Percentiles rank a stretch among this genome's conserved stretches.
These are phyloP conservation scores for Capsicum chinense DNA, from an alignment of 257 asterid genomes.

Conservation along the genomic window DNA sequence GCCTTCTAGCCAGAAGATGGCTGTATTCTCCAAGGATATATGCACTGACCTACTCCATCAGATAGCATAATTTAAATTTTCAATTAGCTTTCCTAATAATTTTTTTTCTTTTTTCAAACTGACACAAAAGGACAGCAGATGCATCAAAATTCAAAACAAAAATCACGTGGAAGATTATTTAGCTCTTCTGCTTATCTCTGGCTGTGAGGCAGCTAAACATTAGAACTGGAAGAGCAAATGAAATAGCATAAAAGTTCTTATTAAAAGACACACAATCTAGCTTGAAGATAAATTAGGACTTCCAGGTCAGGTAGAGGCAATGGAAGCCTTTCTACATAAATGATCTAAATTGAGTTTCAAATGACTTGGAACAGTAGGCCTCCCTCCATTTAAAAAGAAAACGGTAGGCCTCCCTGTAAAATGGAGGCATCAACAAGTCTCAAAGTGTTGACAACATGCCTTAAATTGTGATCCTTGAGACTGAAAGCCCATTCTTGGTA, in stretches of 20 bases:
- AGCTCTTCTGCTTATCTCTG: background rate
- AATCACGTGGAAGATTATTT: background rate
- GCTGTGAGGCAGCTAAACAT: slow-evolving; percentile 26
- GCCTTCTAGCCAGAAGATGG: slow-evolving; percentile 91
- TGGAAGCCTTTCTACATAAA: slow-evolving; percentile 6
- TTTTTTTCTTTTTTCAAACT: background rate
- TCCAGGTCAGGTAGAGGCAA: slow-evolving; percentile 5
- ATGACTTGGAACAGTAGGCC: slow-evolving; percentile 11
- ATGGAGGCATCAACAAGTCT: background rate
- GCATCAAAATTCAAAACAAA: slow-evolving; percentile 11
- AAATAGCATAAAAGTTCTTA: background rate
- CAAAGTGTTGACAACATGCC: slow-evolving; percentile 23
- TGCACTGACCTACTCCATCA: slow-evolving; percentile 75
- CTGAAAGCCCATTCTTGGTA: background rate
- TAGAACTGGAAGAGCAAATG: slow-evolving; percentile 25
- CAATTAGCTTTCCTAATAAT: background rate
- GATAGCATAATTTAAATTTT: slow-evolving; percentile 22
- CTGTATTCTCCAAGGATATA: slow-evolving; percentile 95
- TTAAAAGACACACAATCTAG: background rate
- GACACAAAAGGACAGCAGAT: slow-evolving; percentile 20
- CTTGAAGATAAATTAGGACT: slow-evolving; percentile 23
- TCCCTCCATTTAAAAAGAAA: background rate
- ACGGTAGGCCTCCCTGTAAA: slow-evolving; percentile 19
- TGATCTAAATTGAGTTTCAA: slow-evolving; percentile 16
- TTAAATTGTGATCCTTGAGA: slow-evolving; percentile 22